phyloP scores from a whole-genome alignment of 2,329 filamentous ascomycete species.

The Penicillium sp. region DNA sequence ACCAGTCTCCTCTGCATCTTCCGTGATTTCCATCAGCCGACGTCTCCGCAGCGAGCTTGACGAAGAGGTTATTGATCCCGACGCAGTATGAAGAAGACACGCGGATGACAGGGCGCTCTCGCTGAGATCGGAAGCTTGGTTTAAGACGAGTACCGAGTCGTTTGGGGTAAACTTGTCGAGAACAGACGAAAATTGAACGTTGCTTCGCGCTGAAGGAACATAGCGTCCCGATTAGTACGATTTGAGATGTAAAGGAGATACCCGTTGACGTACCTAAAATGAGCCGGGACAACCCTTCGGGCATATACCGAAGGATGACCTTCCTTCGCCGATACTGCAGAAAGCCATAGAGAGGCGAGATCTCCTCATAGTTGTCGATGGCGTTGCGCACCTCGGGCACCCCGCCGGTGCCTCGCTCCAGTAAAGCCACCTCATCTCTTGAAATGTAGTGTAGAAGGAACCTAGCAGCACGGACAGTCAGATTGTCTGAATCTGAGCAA shows the following conservation, averaged over 20 bases:
- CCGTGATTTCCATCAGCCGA: conserved; percentile 87
- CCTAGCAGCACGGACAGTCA: conserved; percentile 54
- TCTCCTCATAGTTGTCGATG: conserved; percentile 76
- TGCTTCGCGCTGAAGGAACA: conserved; percentile 67
- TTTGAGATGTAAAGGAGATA: background rate
- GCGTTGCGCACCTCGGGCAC: conserved; percentile 78
- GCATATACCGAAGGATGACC: conserved; percentile 88
- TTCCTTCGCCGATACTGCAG: conserved; percentile 86
- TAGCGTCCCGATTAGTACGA: background rate
- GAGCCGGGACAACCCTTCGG: conserved; percentile 84
- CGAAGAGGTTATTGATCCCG: conserved; percentile 81
- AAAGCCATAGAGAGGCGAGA: conserved; percentile 88
- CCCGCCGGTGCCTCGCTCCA: conserved; percentile 75
- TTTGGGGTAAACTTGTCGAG: conserved; percentile 74
- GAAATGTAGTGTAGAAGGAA: conserved; percentile 89
- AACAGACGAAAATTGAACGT: conserved; percentile 65
- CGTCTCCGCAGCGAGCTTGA: conserved; percentile 74
- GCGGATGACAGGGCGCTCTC: conserved; percentile 85
- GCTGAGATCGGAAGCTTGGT: conserved; percentile 73
- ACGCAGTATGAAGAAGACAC: conserved; percentile 85
- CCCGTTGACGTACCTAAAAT: conserved; percentile 72
- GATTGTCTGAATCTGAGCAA: background rate
- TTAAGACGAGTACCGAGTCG: conserved; percentile 79
- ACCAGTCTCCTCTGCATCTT: conserved; percentile 80
- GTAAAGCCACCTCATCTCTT: conserved; percentile 81